Base-by-base conservation (phyloP, 176 grass and related monocot species). In the Musa itinerans region DNA sequence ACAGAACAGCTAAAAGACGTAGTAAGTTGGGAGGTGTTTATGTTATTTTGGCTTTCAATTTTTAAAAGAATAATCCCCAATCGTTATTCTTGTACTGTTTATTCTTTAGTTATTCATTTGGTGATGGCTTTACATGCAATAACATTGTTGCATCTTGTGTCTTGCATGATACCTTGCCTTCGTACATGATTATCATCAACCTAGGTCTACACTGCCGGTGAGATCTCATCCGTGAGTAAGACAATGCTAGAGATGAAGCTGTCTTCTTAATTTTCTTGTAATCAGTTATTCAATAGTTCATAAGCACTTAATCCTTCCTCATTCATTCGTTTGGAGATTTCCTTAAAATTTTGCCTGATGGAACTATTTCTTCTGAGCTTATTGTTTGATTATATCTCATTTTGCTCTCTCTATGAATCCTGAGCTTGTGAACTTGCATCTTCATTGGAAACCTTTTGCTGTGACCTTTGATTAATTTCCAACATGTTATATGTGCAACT, bases 1-100 rank as follows among this genome's bases (percentile, higher is more conserved):
- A 88, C 27, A 82, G 93, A 88, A 86, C 81, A 74, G 71, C 86
- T 78, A 90, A 81, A 86, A 87, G 90, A 65, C 87, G 85, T 11
- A 83, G 80, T 62, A 78, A 82, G 66, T 81, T 92, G 2, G 23
- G 69, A 2, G 74, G 81, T 43, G 23, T 84, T 19, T 69, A 74
- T 96, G 52, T 78, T 71, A 56, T n/a, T 50, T 75, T 26, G 34
- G 5, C 17, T 16, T 22, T 52, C 78, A 61, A 16, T 43, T 20
- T 80, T 55, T 73, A 63, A 72, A 63, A 29, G 48, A 52, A 14
- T 63, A 52, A 64, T 52, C 5, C 34, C 20, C 19, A 16, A 63
- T 43, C 52, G 17, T 80, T 17, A 50, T 19, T 50, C 20, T 27
- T 56, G 11, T 51, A 48, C 54, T 59, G 9, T 25, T 80, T 17